Conservation (phyloP, 805 yeast species). For the Yarrowia sp. region DNA sequence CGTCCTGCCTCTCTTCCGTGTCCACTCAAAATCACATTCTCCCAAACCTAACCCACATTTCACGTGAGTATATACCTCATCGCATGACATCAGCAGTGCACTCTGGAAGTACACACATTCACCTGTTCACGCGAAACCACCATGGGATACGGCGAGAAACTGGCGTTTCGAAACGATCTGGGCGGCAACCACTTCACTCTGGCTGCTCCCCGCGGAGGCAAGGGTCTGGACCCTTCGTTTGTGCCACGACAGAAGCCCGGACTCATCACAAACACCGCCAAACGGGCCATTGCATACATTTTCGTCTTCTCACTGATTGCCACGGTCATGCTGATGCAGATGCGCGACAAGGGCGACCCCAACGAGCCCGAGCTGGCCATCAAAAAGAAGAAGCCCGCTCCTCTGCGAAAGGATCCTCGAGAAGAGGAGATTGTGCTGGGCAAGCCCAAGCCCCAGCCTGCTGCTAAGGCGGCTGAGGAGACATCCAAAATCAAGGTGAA, state of each 20-base stretch:
- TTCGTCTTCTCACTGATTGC: conserved; percentile 1
- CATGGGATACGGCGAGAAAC: conserved; percentile 26
- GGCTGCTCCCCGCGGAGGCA: background rate
- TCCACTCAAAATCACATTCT: conserved; percentile 23
- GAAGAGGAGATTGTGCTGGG: conserved; percentile 11
- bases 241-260: conserved; percentile 25
- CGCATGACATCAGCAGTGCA: conserved; percentile 17
- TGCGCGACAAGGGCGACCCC: background rate
- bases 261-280: conserved; percentile 17
- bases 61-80: conserved; percentile 22
- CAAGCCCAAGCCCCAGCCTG: background rate
- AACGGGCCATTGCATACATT: conserved; percentile 24
- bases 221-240: conserved; percentile 15
- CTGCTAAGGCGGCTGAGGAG: background rate
- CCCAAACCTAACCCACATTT: conserved; percentile 10
- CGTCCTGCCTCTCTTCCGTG: no score
- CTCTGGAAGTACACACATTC: background rate
- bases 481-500: background rate
- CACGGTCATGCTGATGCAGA: background rate
- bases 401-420: conserved; percentile 1
- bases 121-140: background rate
- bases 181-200: conserved; percentile 15
- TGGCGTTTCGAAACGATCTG: conserved; percentile 25
- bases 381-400: conserved; percentile 18
- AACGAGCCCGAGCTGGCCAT: conserved; percentile 1